Evolutionary conservation across 2,329 filamentous ascomycete genomes (phyloP).

Genomic region (Dothideomycetes sp.): DNA sequence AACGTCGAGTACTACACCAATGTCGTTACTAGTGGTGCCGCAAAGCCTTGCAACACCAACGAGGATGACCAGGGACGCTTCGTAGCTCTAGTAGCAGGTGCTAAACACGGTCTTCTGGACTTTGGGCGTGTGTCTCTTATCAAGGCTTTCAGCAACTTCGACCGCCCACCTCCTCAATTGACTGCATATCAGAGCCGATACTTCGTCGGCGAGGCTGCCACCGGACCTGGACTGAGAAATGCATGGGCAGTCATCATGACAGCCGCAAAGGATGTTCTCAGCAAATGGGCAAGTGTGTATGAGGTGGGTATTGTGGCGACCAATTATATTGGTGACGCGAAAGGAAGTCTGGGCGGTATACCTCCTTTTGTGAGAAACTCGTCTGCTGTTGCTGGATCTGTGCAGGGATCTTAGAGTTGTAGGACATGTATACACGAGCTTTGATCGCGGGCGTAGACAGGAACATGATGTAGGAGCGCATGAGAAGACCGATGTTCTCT

Average conservation of each 20-base stretch:
- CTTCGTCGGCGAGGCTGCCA: slow-evolving; percentile 1
- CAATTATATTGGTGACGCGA: neutral
- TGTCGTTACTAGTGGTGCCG: neutral
- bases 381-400: neutral
- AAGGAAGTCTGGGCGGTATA: neutral
- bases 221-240: neutral
- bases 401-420: neutral
- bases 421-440: neutral
- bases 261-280: neutral
- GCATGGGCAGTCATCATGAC: neutral
- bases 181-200: neutral
- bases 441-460: neutral
- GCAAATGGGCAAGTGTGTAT: neutral
- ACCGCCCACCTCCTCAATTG: slow-evolving; percentile 1
- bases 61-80: slow-evolving; percentile 1
- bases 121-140: neutral
- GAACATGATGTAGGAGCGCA: too few relatives aligned
- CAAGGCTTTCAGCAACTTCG: slow-evolving; percentile 3
- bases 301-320: neutral
- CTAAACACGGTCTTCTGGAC: neutral
- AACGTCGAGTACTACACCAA: too few relatives aligned
- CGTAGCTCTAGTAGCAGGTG: neutral
- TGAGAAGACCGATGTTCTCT: too few relatives aligned
- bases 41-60: slow-evolving; percentile 1
- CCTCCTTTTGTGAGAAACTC: neutral